A percentile compares a stretch with the other conserved stretches of the same genome.
Evolutionary conservation across 78 protist species (phyloP).

Genomic region (Speleostelium caveatum): DNA sequence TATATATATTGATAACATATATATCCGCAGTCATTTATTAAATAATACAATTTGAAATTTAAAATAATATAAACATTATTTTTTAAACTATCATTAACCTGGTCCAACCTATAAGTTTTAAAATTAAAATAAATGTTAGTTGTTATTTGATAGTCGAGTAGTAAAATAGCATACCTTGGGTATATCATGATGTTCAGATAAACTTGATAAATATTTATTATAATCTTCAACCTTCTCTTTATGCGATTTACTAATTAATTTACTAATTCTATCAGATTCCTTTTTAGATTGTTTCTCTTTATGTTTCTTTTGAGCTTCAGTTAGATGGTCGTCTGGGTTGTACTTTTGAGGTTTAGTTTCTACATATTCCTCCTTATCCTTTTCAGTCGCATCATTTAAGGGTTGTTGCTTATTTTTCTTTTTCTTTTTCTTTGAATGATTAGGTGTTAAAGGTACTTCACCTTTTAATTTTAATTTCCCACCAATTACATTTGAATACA

Average conservation of each 20-base stretch:
- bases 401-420: slow-evolving; percentile 21
- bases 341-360: neutral
- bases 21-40: no score
- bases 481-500: slow-evolving; percentile 50
- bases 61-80: no score
- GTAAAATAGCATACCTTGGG: no score
- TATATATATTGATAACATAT: no score
- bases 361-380: neutral
- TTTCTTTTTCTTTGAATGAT: slow-evolving; percentile 25
- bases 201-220: slow-evolving; percentile 40
- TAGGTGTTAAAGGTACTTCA: slow-evolving; percentile 22
- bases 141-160: neutral
- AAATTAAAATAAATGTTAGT: neutral
- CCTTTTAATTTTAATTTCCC: slow-evolving; percentile 73
- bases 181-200: slow-evolving; percentile 66
- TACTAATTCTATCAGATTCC: slow-evolving; percentile 44
- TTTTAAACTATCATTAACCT: slow-evolving; percentile 14
- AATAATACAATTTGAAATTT: no score
- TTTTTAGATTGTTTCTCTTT: slow-evolving; percentile 16
- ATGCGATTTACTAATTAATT: slow-evolving; percentile 38
- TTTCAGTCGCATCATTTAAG: neutral
- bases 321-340: neutral
- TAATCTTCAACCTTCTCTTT: slow-evolving; percentile 65
- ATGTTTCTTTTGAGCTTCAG: slow-evolving; percentile 33
- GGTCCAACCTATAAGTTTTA: slow-evolving; percentile 20